Evolutionary conservation across 140 eudicot genomes (phyloP).

Genomic region (Senecio squalidus): DNA sequence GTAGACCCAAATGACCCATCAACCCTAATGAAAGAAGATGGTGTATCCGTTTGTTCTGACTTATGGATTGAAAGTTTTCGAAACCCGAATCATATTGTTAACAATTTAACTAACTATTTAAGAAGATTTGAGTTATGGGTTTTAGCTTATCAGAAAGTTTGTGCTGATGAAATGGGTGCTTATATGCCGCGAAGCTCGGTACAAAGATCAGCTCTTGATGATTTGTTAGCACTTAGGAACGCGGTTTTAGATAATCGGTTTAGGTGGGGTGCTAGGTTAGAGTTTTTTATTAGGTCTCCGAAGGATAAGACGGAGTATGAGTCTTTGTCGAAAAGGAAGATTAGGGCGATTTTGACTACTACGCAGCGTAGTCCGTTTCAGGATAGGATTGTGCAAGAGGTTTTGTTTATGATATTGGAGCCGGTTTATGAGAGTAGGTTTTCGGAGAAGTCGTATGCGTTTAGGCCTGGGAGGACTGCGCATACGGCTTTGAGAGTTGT

Average conservation of each 20-base stretch:
- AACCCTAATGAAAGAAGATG: slow-evolving; percentile 85
- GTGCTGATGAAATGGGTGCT: slow-evolving; percentile 82
- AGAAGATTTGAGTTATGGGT: slow-evolving; percentile 91
- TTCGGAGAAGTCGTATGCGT: slow-evolving; percentile 76
- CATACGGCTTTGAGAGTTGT: slow-evolving; percentile 75
- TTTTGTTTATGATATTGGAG: slow-evolving; percentile 74
- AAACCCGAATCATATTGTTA: slow-evolving; percentile 54
- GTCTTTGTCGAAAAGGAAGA: slow-evolving; percentile 69
- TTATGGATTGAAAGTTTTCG: slow-evolving; percentile 84
- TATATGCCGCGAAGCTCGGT: slow-evolving; percentile 79
- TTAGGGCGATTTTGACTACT: slow-evolving; percentile 78
- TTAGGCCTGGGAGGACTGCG: slow-evolving; percentile 78
- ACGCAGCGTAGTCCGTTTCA: slow-evolving; percentile 73
- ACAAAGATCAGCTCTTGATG: slow-evolving; percentile 71
- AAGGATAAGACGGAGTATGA: slow-evolving; percentile 88
- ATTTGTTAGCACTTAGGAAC: slow-evolving; percentile 70
- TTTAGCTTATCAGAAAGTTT: slow-evolving; percentile 84
- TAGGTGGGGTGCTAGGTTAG: slow-evolving; percentile 86
- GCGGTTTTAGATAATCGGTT: slow-evolving; percentile 81
- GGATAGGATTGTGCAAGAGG: slow-evolving; percentile 82
- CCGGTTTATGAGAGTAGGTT: slow-evolving; percentile 73
- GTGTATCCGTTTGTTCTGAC: slow-evolving; percentile 73
- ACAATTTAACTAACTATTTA: slow-evolving; percentile 49
- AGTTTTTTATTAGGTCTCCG: slow-evolving; percentile 78
- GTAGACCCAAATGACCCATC: slow-evolving; percentile 75